A percentile compares a stretch with the other conserved stretches of the same genome.
Evolutionary conservation across 306 rosid species (phyloP).

Genomic region (Cucurbita ficifolia): DNA sequence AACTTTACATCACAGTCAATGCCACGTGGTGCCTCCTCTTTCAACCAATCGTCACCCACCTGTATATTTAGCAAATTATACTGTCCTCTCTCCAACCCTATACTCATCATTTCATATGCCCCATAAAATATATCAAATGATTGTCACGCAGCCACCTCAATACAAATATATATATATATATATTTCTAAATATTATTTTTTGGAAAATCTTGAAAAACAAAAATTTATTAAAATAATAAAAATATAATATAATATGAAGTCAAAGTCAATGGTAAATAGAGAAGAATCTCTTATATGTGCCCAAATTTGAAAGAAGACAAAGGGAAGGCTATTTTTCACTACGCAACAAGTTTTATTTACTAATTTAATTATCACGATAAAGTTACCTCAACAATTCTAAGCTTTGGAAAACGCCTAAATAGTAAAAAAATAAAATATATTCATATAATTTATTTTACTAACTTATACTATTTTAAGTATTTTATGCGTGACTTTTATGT

Average conservation of each 20-base stretch:
- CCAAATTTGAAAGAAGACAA: conserved; percentile 62
- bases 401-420: conserved; percentile 20
- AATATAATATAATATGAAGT: background rate
- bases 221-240: background rate
- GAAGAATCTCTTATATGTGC: conserved; percentile 34
- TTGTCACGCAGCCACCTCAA: background rate
- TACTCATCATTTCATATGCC: conserved; percentile 1
- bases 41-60: background rate
- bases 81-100: background rate
- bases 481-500: too few relatives aligned
- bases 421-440: too few relatives aligned
- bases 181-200: background rate
- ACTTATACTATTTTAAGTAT: too few relatives aligned
- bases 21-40: conserved; percentile 37
- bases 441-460: background rate
- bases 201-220: background rate
- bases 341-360: conserved; percentile 6
- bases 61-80: background rate
- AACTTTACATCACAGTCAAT: conserved; percentile 21
- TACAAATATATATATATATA: background rate
- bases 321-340: conserved; percentile 39
- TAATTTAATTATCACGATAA: conserved; percentile 1
- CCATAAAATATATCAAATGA: conserved; percentile 3
- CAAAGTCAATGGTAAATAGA: conserved; percentile 9
- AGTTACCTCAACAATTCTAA: conserved; percentile 15